Conservation (phyloP, 352 stramenopile species). For the Phytophthora idaei region DNA sequence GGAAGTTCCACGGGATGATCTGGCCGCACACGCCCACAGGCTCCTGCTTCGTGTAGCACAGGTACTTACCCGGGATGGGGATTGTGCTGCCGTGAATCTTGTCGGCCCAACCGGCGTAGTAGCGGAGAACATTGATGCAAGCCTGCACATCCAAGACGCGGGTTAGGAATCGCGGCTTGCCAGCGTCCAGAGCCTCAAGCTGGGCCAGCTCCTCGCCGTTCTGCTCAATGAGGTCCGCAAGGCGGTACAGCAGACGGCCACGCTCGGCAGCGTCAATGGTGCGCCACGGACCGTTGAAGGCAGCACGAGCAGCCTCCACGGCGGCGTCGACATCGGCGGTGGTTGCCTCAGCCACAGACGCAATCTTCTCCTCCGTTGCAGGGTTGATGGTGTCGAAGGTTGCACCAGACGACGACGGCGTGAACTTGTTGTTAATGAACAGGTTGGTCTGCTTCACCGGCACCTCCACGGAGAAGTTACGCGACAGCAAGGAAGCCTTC, state of each 20-base stretch:
- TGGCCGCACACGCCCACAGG: conserved; percentile 91
- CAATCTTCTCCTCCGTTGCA: conserved; percentile 77
- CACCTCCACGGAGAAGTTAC: conserved; percentile 42
- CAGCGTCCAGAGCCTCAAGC: conserved; percentile 94
- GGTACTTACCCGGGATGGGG: conserved; percentile 50
- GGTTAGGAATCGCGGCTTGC: conserved; percentile 92
- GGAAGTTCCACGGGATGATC: conserved; percentile 98
- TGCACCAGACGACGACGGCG: conserved; percentile 58
- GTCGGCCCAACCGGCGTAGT: conserved; percentile 92
- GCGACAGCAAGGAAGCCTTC: conserved; percentile 26
- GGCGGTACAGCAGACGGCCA: conserved; percentile 46
- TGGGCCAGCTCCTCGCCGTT: conserved; percentile 62
- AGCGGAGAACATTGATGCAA: conserved; percentile 88
- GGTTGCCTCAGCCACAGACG: conserved; percentile 58
- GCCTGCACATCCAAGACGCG: conserved; percentile 85
- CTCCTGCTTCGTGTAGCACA: conserved; percentile 76
- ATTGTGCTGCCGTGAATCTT: conserved; percentile 83
- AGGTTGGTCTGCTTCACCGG: conserved; percentile 70
- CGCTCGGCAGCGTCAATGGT: conserved; percentile 49
- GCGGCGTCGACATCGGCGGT: conserved; percentile 67
- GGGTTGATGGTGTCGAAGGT: conserved; percentile 84
- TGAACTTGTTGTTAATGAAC: conserved; percentile 89
- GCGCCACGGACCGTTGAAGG: conserved; percentile 74
- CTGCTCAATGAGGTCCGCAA: conserved; percentile 55
- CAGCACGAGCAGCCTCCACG: conserved; percentile 61